Base-by-base conservation (phyloP, 2,329 filamentous ascomycete genomes). In the Colletotrichum magnum region DNA sequence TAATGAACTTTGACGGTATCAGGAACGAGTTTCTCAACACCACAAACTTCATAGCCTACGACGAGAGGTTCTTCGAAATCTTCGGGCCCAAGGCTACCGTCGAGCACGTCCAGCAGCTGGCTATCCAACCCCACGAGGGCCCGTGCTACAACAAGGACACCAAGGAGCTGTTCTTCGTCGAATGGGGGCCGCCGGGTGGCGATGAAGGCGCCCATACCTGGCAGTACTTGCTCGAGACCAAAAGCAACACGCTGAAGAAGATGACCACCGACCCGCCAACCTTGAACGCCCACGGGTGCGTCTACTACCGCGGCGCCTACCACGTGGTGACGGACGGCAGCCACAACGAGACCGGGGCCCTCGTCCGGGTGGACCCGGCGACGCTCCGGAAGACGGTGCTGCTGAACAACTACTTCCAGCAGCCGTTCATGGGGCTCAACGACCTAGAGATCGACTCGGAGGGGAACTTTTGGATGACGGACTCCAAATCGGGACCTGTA, bases 121-220 rank as follows among this genome's bases (percentile, higher is more conserved):
- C 54, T 7, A 52, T 52, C 7, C 62, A 64, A 13, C 32, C 24
- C 9, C 62, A 59, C 3, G 45, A 59, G 13, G 62, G 54, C 6
- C 54, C 62, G 15, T 64, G 62, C 9, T 64, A 52, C 6, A 59
- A 59, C 1, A 58, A 52, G 32, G 47, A 59, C 5, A 58, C 47
- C 21, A 52, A 58, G n/a, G 54, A 59, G 24, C 24, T 64, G 5
- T 59, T 28, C 15, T 64, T 64, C n/a, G 62, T 26, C 0, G 62
- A 64, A n/a, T 64, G 54, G 62, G 62, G 62, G 2, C 62, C 62
- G n/a, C 54, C 62, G 1, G 54, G 54, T 21, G 54, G 62, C 10
- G 47, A 64, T 1, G 13, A 59, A 5, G 54, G 62, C 18, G 59
- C 47, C 10, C 62, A 64, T n/a, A 32, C 4, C 16, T 64, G 62